Evolutionary conservation across 2,329 filamentous ascomycete species (phyloP).

Genomic region (Conoideocrella luteorostrata): DNA sequence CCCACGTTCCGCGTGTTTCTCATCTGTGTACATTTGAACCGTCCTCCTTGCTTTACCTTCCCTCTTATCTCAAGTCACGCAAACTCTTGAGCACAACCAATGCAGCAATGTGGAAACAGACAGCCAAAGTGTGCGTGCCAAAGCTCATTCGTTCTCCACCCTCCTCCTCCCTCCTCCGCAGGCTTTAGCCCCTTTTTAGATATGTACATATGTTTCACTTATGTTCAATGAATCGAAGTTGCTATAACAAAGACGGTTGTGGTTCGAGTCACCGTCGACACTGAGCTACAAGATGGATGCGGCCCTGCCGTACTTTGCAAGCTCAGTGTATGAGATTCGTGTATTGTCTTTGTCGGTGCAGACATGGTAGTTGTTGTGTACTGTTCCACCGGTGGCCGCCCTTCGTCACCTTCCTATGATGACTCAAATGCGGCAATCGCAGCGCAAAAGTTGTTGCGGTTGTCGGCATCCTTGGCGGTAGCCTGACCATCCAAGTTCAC

Average conservation of each 20-base stretch:
- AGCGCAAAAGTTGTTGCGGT: slow-evolving; percentile 60
- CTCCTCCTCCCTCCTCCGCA: neutral
- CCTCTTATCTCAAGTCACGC: neutral
- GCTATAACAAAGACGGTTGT: slow-evolving; percentile 15
- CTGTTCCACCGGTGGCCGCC: neutral
- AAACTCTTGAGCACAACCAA: neutral
- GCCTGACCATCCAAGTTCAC: slow-evolving; percentile 53
- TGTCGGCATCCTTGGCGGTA: slow-evolving; percentile 50
- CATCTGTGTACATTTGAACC: neutral
- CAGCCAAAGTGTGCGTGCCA: too few species aligned
- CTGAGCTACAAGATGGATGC: slow-evolving; percentile 4
- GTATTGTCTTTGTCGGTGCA: neutral
- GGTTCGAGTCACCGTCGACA: slow-evolving; percentile 14
- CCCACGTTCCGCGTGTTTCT: too few species aligned
- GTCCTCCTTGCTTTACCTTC: neutral
- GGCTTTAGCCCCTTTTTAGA: slow-evolving; percentile 5
- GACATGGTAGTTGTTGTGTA: neutral
- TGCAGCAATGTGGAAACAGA: slow-evolving; percentile 1
- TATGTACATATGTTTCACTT: slow-evolving; percentile 13
- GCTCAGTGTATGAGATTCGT: neutral
- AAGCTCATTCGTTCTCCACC: too few species aligned
- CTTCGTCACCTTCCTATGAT: slow-evolving; percentile 15
- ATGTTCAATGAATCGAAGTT: slow-evolving; percentile 13
- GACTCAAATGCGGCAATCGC: slow-evolving; percentile 47
- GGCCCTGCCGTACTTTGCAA: neutral